phyloP scores from a whole-genome alignment of 2,329 filamentous ascomycete genomes.

The Diaporthe citri region DNA sequence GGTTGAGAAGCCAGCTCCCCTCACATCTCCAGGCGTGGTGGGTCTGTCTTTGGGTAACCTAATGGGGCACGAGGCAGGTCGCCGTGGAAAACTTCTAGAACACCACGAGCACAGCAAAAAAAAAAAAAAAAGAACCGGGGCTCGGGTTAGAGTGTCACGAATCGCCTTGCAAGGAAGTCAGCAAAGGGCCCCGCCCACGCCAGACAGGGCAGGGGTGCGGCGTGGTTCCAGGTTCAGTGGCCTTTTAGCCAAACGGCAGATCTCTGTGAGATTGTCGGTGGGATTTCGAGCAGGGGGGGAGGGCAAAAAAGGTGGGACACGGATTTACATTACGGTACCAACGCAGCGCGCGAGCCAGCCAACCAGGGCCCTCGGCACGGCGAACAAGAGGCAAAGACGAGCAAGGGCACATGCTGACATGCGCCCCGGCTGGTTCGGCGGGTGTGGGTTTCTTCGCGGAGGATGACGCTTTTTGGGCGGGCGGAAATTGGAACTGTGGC shows the following conservation, averaged over 20 bases:
- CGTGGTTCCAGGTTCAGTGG: conserved; percentile 25
- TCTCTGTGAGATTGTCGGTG: conserved; percentile 34
- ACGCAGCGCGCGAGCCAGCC: conserved; percentile 2
- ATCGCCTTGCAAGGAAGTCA: conserved; percentile 36
- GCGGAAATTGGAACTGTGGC: conserved; percentile 24
- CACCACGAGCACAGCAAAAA: conserved; percentile 16
- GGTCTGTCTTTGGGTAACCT: not conserved
- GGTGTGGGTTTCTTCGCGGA: conserved; percentile 6
- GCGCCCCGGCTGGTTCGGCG: conserved; percentile 16
- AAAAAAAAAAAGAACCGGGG: conserved; percentile 7
- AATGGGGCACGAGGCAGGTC: not conserved
- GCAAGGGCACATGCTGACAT: conserved; percentile 2
- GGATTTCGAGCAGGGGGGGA: conserved; percentile 28
- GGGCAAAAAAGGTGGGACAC: conserved; percentile 1
- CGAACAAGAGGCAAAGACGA: not conserved
- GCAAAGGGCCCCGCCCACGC: conserved; percentile 24
- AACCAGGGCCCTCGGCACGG: conserved; percentile 7
- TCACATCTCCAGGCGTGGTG: not conserved
- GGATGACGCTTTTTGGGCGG: conserved; percentile 23
- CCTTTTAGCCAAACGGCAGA: conserved; percentile 28
- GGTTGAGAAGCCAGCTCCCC: conserved; percentile 6
- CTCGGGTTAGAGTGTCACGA: conserved; percentile 34
- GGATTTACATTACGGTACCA: conserved; percentile 27
- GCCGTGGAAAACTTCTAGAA: conserved; percentile 31
- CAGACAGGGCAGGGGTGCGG: conserved; percentile 28